A percentile compares a stretch with the other conserved stretches of the same genome.
These are phyloP conservation scores for Knufia petricola DNA, from an alignment of 2,329 filamentous ascomycete species.

Conservation along the genomic window DNA sequence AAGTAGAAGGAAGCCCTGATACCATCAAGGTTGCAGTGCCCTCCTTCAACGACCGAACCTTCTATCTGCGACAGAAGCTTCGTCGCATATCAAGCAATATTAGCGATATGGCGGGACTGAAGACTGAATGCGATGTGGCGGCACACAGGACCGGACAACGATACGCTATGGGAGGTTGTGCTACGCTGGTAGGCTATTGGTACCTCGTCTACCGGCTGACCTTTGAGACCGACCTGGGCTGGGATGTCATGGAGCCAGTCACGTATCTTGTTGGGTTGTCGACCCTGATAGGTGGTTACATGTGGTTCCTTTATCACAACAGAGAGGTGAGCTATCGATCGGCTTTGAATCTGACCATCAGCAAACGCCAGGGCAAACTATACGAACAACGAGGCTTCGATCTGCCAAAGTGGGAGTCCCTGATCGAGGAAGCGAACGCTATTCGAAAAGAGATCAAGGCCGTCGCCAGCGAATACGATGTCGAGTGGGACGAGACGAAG, in stretches of 20 bases:
- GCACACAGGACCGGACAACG: conserved; percentile 70
- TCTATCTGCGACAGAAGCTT: conserved; percentile 71
- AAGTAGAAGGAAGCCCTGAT: conserved; percentile 60
- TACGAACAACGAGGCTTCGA: conserved; percentile 72
- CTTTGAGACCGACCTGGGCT: conserved; percentile 65
- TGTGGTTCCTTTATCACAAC: conserved; percentile 92
- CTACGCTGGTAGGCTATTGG: conserved; percentile 67
- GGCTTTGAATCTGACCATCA: conserved; percentile 79
- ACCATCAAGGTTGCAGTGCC: conserved; percentile 74
- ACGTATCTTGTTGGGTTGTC: conserved; percentile 82
- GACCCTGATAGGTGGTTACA: conserved; percentile 78
- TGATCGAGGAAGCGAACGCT: conserved; percentile 71
- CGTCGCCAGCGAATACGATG: conserved; percentile 78
- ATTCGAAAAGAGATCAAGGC: conserved; percentile 69
- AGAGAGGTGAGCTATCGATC: conserved; percentile 78
- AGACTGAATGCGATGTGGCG: conserved; percentile 68
- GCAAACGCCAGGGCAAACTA: conserved; percentile 62
- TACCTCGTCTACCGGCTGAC: conserved; percentile 62
- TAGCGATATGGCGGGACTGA: conserved; percentile 59
- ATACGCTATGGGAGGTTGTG: conserved; percentile 71
- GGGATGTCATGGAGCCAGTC: conserved; percentile 85
- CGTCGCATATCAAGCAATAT: conserved; percentile 62
- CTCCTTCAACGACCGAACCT: conserved; percentile 80
- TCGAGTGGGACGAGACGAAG: conserved; percentile 71
- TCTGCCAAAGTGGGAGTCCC: conserved; percentile 61